Conservation (phyloP, 2,329 filamentous ascomycete species). For the Cordyceps javanica region DNA sequence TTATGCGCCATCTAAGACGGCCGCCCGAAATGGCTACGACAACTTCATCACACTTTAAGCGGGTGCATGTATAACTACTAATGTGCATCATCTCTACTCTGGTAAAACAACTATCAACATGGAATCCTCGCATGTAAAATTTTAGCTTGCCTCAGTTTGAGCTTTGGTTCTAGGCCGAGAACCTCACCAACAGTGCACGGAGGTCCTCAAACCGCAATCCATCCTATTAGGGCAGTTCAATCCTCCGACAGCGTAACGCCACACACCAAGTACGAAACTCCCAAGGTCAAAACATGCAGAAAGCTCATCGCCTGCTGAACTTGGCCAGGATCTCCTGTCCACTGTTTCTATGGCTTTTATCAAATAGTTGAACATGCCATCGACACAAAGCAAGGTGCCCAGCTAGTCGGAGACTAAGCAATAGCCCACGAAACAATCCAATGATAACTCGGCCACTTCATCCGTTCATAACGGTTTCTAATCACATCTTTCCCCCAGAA, state of each 20-base stretch:
- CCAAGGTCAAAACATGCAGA: neutral
- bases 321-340: neutral
- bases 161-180: neutral
- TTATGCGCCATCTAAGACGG: too few species aligned
- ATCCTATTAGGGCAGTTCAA: neutral
- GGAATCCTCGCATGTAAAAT: neutral
- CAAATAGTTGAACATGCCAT: neutral
- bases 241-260: neutral
- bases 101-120: too few species aligned
- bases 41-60: neutral
- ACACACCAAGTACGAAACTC: neutral
- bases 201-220: neutral
- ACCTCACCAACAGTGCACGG: neutral
- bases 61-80: neutral
- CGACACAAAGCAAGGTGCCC: neutral
- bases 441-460: neutral
- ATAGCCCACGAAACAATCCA: neutral
- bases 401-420: neutral
- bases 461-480: neutral
- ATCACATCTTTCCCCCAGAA: neutral
- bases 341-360: neutral
- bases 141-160: neutral
- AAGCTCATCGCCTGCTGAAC: neutral
- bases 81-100: neutral
- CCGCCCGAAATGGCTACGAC: neutral